Conservation (phyloP, 495 filamentous ascomycete genomes). For the Sabuloglossum arenarium region DNA sequence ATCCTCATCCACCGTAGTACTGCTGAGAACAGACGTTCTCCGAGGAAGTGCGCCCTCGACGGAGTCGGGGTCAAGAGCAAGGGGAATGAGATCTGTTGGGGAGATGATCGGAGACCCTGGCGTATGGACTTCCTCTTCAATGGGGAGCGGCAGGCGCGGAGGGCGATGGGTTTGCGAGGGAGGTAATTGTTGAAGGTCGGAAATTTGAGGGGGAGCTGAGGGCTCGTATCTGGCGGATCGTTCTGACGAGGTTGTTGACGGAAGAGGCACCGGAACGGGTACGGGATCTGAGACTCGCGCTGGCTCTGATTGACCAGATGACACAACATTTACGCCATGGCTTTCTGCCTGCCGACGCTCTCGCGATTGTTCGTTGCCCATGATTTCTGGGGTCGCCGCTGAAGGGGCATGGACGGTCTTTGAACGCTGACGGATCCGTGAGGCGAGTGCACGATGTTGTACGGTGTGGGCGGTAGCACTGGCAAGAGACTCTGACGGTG, state of each 20-base stretch:
- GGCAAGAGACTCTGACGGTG: conserved; percentile 14
- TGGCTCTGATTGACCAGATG: not conserved
- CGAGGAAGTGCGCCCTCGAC: conserved; percentile 31
- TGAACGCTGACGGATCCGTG: conserved; percentile 8
- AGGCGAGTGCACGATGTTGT: conserved; percentile 5
- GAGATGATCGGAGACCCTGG: conserved; percentile 72
- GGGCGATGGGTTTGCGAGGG: conserved; percentile 34
- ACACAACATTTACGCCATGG: not conserved
- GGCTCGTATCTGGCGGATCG: conserved; percentile 7
- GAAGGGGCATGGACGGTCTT: conserved; percentile 6
- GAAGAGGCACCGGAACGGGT: conserved; percentile 21
- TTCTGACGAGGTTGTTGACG: not conserved
- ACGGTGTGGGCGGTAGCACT: conserved; percentile 10
- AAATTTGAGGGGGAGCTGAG: conserved; percentile 7
- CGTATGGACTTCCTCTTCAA: conserved; percentile 68
- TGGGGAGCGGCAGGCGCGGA: conserved; percentile 73
- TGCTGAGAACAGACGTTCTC: conserved; percentile 42
- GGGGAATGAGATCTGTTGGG: conserved; percentile 28
- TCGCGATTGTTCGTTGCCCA: conserved; percentile 9
- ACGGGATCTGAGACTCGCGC: conserved; percentile 17
- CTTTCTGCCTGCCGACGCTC: conserved; percentile 3
- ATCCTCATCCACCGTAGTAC: conserved; percentile 55
- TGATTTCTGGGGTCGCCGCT: conserved; percentile 5
- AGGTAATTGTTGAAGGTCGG: conserved; percentile 10
- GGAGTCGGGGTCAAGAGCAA: conserved; percentile 27